These are phyloP conservation scores for Schoenoplectus tabernaemontani DNA, from an alignment of 202 grass and related monocot species.

Conservation along the genomic window DNA sequence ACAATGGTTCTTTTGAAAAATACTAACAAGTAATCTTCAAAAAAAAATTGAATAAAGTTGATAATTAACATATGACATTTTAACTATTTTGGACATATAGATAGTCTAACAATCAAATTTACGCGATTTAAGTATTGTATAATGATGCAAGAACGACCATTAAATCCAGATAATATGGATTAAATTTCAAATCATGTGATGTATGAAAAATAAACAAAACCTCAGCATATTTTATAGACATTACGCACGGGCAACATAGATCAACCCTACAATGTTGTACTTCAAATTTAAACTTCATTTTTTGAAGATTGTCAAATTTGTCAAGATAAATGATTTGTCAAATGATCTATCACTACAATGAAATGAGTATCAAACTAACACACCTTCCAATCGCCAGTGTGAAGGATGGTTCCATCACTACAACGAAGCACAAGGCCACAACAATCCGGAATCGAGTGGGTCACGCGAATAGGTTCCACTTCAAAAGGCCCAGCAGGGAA, in stretches of 20 bases:
- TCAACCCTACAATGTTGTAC: no score
- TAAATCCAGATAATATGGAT: neutral
- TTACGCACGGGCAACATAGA: neutral
- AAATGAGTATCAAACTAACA: constrained; percentile 12
- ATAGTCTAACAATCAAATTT: neutral
- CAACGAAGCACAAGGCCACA: constrained; percentile 93
- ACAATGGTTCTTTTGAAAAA: neutral
- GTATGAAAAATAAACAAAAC: neutral
- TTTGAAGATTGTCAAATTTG: no score
- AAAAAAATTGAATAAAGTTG: neutral
- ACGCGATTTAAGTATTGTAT: neutral
- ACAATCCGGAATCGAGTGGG: constrained; percentile 98
- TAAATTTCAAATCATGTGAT: neutral
- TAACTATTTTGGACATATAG: neutral
- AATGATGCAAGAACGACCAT: neutral
- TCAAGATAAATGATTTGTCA: no score
- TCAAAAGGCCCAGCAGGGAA: constrained; percentile 99
- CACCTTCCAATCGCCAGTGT: constrained; percentile 99
- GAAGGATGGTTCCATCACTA: constrained; percentile 89
- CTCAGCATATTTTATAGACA: neutral
- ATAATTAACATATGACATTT: neutral
- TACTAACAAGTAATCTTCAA: neutral
- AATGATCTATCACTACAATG: neutral
- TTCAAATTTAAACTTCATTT: no score
- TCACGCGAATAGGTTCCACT: constrained; percentile 91